phyloP scores from a whole-genome alignment of 202 grass and related monocot species.

The Hordeum pubiflorum region DNA sequence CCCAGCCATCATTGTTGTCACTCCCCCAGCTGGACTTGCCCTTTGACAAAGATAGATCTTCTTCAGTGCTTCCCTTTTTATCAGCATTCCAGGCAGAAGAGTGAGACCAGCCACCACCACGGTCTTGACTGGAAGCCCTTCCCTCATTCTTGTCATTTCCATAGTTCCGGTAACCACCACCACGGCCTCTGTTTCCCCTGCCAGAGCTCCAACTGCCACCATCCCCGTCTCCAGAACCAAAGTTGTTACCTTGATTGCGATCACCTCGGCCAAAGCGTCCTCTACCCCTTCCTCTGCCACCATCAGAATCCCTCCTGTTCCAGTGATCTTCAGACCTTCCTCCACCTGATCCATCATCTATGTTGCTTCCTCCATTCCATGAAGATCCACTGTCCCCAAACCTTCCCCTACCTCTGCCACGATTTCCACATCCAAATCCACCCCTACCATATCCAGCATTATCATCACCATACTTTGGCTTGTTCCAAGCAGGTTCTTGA shows the following conservation, averaged over 20 bases:
- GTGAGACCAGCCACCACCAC: slow-evolving; percentile 26
- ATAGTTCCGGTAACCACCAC: slow-evolving; percentile 29
- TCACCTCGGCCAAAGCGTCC: slow-evolving; percentile 37
- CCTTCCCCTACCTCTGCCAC: slow-evolving; percentile 53
- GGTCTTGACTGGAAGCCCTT: slow-evolving; percentile 22
- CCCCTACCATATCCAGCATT: slow-evolving; percentile 40
- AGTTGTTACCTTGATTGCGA: slow-evolving; percentile 24
- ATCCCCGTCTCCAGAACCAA: slow-evolving; percentile 25
- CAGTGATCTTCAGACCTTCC: slow-evolving; percentile 16
- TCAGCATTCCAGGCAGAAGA: slow-evolving; percentile 38
- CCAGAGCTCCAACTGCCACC: slow-evolving; percentile 26
- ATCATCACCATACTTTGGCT: slow-evolving; percentile 40
- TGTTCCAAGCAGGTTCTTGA: slow-evolving; percentile 56
- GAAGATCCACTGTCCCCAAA: slow-evolving; percentile 39
- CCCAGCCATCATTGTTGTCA: slow-evolving; percentile 35
- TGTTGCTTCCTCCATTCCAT: slow-evolving; percentile 38
- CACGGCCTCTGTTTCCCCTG: slow-evolving; percentile 22
- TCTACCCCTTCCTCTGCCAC: slow-evolving; percentile 46
- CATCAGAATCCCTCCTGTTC: slow-evolving; percentile 2
- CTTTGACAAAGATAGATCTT: slow-evolving; percentile 19
- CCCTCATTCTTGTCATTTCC: slow-evolving; percentile 36
- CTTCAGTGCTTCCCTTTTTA: slow-evolving; percentile 24
- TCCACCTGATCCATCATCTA: slow-evolving; percentile 39
- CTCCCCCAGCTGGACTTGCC: slow-evolving; percentile 30
- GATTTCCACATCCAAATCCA: slow-evolving; percentile 29